Evolutionary conservation across 345 rosid genomes (phyloP), one percentile per base, ranked within the genome.

Genomic region (Lagerstroemia speciosa): DNA sequence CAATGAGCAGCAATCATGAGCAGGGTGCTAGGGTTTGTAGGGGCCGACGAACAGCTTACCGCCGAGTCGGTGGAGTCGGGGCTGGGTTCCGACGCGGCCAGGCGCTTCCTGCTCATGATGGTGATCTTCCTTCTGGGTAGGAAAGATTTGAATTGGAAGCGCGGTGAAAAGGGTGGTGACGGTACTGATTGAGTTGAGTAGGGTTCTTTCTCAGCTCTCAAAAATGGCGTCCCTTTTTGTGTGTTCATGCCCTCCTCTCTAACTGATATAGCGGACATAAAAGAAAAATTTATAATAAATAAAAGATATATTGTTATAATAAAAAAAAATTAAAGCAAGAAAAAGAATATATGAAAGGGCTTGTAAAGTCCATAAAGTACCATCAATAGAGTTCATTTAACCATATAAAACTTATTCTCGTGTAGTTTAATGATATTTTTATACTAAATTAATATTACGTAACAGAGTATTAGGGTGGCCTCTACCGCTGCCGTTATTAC

Each of bases 31-130:
- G 67, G 73, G 78, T 69, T 80, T 75, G 71, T 71, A 36, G n/a
- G 40, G 9, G 17, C 20, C 14, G 46, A 58, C 29, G 12, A 22
- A 40, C 43, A 55, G 33, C 99, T 84, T 79, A 91, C 99, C 22
- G 82, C 65, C 34, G 86, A 70, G 62, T 94, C 93, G 68, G 62
- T 75, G 17, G 87, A 62, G 45, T 79, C 87, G 60, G 78, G 73
- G 58, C 67, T 76, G 53, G 85, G 76, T 64, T 83, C 90, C 67
- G 88, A 81, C 26, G 72, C 69, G 52, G 90, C 89, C 68, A 82
- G 74, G 36, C 94, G 92, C 76, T 91, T 93, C 29, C 84, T 34
- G 58, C 89, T 93, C 72, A 77, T 91, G 93, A 86, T 86, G n/a
- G 6, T 22, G 75, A 76, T 79, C 37, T 60, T 10, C 10, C n/a